A percentile compares a stretch with the other conserved stretches of the same genome.
phyloP scores from a whole-genome alignment of 148 eudicot species.

The Rhododendron kiyosumense region DNA sequence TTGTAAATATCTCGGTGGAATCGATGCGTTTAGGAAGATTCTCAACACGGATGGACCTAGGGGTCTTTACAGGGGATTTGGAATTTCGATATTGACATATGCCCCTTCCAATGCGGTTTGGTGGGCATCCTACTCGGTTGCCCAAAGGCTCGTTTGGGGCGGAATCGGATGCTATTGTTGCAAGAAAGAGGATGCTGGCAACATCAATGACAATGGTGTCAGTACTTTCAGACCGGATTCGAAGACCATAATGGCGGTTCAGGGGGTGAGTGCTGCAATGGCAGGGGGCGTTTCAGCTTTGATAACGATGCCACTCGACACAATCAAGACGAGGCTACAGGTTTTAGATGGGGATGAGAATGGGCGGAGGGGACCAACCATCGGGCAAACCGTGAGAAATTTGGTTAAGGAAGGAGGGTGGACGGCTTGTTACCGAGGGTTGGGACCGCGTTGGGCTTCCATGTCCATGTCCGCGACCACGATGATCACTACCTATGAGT shows the following conservation, averaged over 20 bases:
- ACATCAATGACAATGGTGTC: slow-evolving; percentile 3
- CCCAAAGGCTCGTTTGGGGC: slow-evolving; percentile 61
- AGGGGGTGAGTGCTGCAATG: slow-evolving; percentile 63
- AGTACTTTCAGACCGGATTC: slow-evolving; percentile 36
- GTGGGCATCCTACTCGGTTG: slow-evolving; percentile 76
- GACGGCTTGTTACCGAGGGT: slow-evolving; percentile 64
- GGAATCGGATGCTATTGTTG: slow-evolving; percentile 35
- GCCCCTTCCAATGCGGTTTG: slow-evolving; percentile 73
- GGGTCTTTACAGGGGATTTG: slow-evolving; percentile 72
- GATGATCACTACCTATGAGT: slow-evolving; percentile 77
- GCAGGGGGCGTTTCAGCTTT: slow-evolving; percentile 61
- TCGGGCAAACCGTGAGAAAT: slow-evolving; percentile 49
- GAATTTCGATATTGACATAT: slow-evolving; percentile 66
- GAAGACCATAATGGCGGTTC: slow-evolving; percentile 56
- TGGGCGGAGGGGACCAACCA: slow-evolving; percentile 42
- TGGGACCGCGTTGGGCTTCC: slow-evolving; percentile 72
- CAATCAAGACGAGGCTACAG: slow-evolving; percentile 63
- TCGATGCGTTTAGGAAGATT: slow-evolving; percentile 75
- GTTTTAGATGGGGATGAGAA: slow-evolving; percentile 57
- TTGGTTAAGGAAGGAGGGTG: slow-evolving; percentile 68
- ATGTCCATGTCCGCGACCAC: slow-evolving; percentile 74
- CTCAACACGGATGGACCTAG: slow-evolving; percentile 50
- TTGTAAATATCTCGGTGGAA: slow-evolving; percentile 46
- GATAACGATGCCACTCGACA: slow-evolving; percentile 72
- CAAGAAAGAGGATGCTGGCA: slow-evolving; percentile 25